Conservation (phyloP, 306 rosid genomes). For the Leucaena leucocephala region DNA sequence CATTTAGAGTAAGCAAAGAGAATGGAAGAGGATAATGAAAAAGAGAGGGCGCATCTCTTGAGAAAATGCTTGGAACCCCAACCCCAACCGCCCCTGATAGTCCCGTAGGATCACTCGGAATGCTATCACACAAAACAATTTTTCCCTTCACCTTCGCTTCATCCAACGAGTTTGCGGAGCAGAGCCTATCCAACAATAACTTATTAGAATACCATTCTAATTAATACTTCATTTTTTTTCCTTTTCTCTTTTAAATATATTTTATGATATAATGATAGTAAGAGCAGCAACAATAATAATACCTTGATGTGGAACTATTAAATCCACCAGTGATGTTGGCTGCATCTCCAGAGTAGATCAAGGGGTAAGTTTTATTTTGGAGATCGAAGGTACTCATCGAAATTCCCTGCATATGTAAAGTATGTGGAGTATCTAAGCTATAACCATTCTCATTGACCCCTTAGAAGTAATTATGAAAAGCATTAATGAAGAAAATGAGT, state of each 20-base stretch:
- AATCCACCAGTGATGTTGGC: slow-evolving; percentile 24
- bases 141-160: neutral
- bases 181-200: neutral
- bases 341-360: slow-evolving; percentile 48
- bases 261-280: no score
- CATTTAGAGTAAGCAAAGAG: neutral
- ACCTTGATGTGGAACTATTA: neutral
- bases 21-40: neutral
- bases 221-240: neutral
- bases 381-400: slow-evolving; percentile 39
- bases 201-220: neutral
- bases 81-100: neutral
- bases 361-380: slow-evolving; percentile 15
- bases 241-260: neutral
- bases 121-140: neutral
- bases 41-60: neutral
- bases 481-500: neutral
- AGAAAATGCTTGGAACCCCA: neutral
- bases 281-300: neutral
- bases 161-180: neutral
- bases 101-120: neutral
- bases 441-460: neutral
- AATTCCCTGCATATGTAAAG: slow-evolving; percentile 40
- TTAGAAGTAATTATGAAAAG: neutral
- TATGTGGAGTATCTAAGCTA: neutral